Evolutionary conservation across 768 basidiomycete genomes (phyloP), one percentile per base, ranked within the genome.

Genomic region (Boletus rubescentipes): DNA sequence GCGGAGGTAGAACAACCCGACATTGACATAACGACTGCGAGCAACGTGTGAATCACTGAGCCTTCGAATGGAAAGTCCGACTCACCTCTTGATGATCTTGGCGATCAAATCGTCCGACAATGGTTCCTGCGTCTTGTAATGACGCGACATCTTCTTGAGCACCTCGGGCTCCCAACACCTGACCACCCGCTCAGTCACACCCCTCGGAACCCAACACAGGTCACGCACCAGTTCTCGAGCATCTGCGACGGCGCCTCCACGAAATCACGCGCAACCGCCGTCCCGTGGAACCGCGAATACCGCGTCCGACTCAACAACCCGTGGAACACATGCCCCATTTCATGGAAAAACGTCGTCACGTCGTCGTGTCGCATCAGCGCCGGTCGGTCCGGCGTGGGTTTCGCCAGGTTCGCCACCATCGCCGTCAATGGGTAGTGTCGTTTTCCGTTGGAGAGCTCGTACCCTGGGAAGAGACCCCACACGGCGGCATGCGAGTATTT

Each of bases 401-500:
- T 95, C 5, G 92, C 89, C 10, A 95, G 80, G 67, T 93, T 94
- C 36, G 93, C 92, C 8, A 94, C 93, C 92, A 94, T 94, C 4
- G 87, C 87, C 1, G 85, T 71, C 46, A 91, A 69, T 3, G 91
- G 91, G 67, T 91, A 92, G 65, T 77, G 77, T 30, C 88, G 79
- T 46, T 77, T 77, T 39, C 84, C 85, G 51, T 82, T 71, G 0
- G 78, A 54, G 21, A 71, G 75, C 40, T 80, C 75, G 64, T 85
- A 87, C 14, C 92, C 90, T 0, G 85, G 72, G 6, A 88, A 75
- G 29, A 93, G 73, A 8, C 81, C 77, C 88, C 90, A 94, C 2
- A 93, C 91, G 1, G 91, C 91, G 0, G 92, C 92, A 72, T 94
- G 91, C 11, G 87, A 82, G 67, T 92, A 94, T 65, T 93, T 93